phyloP scores from a whole-genome alignment of 371 early-diverging fungal species.

The Hamiltosporidium tvaerminnensis region DNA sequence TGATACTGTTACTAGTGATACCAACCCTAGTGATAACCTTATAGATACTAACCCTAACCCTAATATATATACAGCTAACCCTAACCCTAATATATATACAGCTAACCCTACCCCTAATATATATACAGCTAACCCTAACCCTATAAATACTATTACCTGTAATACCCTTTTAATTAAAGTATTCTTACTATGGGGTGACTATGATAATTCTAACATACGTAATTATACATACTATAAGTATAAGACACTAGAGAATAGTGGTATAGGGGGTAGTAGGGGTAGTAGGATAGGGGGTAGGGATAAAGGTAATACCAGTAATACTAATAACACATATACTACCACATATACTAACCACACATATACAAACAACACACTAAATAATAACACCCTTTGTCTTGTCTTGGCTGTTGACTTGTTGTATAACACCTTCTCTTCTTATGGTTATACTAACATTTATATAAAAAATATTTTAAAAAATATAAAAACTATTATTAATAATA shows the following conservation, averaged over 20 bases:
- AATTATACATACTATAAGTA: slow-evolving; percentile 88
- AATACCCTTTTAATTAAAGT: slow-evolving; percentile 91
- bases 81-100: too few relatives aligned
- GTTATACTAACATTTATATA: slow-evolving; percentile 22
- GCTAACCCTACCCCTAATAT: too few relatives aligned
- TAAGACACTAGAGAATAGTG: too few relatives aligned
- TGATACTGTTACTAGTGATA: too few relatives aligned
- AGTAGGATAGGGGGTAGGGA: too few relatives aligned
- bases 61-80: background rate
- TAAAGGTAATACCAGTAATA: too few relatives aligned
- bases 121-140: too few relatives aligned
- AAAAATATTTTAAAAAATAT: background rate
- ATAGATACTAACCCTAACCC: background rate
- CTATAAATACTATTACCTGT: too few relatives aligned
- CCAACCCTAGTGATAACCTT: background rate
- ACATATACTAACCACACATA: too few relatives aligned
- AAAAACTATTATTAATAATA: background rate
- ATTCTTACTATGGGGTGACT: slow-evolving; percentile 93
- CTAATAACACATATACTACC: too few relatives aligned
- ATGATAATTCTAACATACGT: slow-evolving; percentile 86
- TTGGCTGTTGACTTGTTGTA: slow-evolving; percentile 87
- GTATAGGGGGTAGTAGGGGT: too few relatives aligned
- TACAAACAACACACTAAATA: too few relatives aligned
- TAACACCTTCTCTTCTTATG: slow-evolving; percentile 58
- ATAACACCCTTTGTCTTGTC: slow-evolving; percentile 84